Evolutionary conservation across 805 yeast genomes (phyloP).

Genomic region (Candida ipomoeae): DNA sequence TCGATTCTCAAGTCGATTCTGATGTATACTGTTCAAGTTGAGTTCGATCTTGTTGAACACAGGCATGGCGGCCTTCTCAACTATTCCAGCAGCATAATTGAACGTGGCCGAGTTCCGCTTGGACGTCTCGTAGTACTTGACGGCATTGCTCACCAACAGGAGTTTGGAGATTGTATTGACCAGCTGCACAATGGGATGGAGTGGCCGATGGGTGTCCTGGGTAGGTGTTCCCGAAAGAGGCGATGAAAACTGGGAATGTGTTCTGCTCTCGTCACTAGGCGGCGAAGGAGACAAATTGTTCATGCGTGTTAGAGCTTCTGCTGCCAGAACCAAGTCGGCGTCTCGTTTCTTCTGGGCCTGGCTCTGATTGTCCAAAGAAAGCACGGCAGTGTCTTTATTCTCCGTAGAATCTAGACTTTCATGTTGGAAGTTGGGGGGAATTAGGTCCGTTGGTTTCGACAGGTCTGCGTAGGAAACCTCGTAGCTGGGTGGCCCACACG

Average conservation of each 20-base stretch:
- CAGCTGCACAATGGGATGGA: slow-evolving; percentile 38
- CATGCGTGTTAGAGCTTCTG: slow-evolving; percentile 39
- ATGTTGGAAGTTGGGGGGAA: neutral
- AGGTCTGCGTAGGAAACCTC: neutral
- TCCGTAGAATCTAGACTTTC: neutral
- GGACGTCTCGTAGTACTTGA: slow-evolving; percentile 43
- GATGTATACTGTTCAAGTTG: slow-evolving; percentile 40
- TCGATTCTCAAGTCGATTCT: slow-evolving; percentile 22
- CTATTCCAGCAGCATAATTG: slow-evolving; percentile 58
- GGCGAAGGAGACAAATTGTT: slow-evolving; percentile 24
- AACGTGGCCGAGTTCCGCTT: slow-evolving; percentile 46
- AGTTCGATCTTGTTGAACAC: slow-evolving; percentile 47
- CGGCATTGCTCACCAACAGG: slow-evolving; percentile 46
- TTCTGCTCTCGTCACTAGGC: slow-evolving; percentile 7
- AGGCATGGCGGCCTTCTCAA: slow-evolving; percentile 53
- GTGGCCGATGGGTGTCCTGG: slow-evolving; percentile 14
- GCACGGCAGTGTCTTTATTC: neutral
- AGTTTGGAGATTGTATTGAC: slow-evolving; percentile 37
- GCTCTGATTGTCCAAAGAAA: neutral
- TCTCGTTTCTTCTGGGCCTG: slow-evolving; percentile 8
- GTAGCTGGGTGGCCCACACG: slow-evolving; percentile 4
- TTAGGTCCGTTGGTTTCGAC: neutral
- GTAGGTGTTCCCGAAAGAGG: slow-evolving; percentile 13
- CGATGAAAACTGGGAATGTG: slow-evolving; percentile 10
- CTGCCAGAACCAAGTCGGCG: slow-evolving; percentile 34